Conservation (phyloP, 2,329 filamentous ascomycete species). For the Colletotrichum orbiculare region DNA sequence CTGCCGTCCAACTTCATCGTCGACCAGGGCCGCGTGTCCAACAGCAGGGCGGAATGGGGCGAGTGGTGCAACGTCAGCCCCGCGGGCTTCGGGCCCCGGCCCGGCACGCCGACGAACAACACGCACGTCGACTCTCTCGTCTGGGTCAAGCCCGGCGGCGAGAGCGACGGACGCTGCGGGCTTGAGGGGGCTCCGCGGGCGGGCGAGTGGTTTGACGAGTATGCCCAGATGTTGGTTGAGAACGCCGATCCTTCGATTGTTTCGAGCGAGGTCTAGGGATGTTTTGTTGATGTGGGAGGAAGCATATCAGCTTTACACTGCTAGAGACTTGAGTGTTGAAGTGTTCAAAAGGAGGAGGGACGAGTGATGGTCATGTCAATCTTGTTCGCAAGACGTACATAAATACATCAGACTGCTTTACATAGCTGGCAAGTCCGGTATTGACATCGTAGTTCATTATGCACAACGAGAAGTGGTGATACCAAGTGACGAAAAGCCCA, state of each 20-base stretch:
- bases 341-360: not conserved
- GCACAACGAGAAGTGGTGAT: not conserved
- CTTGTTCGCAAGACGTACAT: slow-evolving; percentile 1
- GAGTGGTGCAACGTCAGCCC: slow-evolving; percentile 58
- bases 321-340: not conserved
- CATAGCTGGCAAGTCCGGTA: not conserved
- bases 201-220: slow-evolving; percentile 55
- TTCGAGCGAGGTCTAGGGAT: not conserved
- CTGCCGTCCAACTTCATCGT: slow-evolving; percentile 57
- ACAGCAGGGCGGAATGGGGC: slow-evolving; percentile 52
- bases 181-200: slow-evolving; percentile 50
- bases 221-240: slow-evolving; percentile 52
- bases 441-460: not conserved
- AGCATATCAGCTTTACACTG: not conserved
- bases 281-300: not conserved
- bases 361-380: not conserved
- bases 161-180: slow-evolving; percentile 55
- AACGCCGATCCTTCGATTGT: slow-evolving; percentile 46
- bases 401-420: not conserved
- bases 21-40: slow-evolving; percentile 56
- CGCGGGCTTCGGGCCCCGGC: slow-evolving; percentile 52
- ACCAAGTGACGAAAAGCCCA: not conserved
- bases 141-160: slow-evolving; percentile 58
- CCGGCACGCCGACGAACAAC: slow-evolving; percentile 50
- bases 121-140: slow-evolving; percentile 54